Conservation (phyloP, 106 monocot genomes). For the Hemerocallis citrina region DNA sequence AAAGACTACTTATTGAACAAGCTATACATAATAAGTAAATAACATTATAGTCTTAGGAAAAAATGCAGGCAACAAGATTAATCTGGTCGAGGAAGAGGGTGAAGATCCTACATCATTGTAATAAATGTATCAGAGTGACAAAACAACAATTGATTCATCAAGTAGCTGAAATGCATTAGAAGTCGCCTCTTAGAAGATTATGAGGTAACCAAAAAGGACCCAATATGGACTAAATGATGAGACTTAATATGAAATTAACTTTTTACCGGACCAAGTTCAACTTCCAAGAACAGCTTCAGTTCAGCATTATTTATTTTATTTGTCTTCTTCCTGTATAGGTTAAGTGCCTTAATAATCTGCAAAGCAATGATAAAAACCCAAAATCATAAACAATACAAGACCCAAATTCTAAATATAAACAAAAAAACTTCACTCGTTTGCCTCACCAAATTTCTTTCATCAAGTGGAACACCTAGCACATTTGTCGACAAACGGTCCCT, state of each 20-base stretch:
- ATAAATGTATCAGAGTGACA: background rate
- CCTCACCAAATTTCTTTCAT: constrained; percentile 89
- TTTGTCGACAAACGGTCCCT: constrained; percentile 82
- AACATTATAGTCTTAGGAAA: no score
- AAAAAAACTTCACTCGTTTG: background rate
- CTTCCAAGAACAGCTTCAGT: constrained; percentile 85
- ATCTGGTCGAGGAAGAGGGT: constrained; percentile 55
- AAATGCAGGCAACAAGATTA: no score
- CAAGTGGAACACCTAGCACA: constrained; percentile 73
- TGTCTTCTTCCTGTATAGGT: constrained; percentile 91
- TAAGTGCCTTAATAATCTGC: constrained; percentile 96
- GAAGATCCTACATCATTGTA: constrained; percentile 41
- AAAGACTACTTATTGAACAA: no score
- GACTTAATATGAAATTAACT: background rate
- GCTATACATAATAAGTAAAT: no score
- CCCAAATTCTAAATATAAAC: background rate
- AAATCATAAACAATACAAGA: background rate
- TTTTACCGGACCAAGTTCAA: constrained; percentile 80
- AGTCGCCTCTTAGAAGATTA: no score
- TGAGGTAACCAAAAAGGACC: no score
- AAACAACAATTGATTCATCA: background rate
- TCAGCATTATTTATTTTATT: constrained; percentile 94
- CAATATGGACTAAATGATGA: background rate
- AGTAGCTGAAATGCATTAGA: background rate
- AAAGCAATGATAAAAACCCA: constrained; percentile 7